Percentiles rank a stretch among this genome's conserved stretches.
Conservation (phyloP, 257 asterid genomes). For the Nicotiana tabacum region DNA sequence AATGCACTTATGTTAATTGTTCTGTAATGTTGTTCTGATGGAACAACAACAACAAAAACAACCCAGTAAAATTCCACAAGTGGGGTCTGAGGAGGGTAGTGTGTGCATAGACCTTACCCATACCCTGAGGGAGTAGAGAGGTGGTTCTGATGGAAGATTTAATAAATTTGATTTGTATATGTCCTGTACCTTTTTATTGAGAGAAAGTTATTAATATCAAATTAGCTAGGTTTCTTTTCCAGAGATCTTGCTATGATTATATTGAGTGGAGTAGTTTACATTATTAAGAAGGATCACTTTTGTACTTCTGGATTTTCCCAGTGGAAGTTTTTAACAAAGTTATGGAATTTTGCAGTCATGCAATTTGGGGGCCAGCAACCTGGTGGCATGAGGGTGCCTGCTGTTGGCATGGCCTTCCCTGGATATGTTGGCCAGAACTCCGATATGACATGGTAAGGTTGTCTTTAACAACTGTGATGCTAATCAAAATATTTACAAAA, state of each 20-base stretch:
- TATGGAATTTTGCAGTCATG: constrained; percentile 52
- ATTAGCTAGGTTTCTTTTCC: too few relatives aligned
- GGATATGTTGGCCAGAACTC: constrained; percentile 86
- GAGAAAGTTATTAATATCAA: too few relatives aligned
- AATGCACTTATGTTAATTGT: too few relatives aligned
- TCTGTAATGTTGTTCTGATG: too few relatives aligned
- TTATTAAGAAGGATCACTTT: not conserved
- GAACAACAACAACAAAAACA: too few relatives aligned
- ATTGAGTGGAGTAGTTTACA: not conserved
- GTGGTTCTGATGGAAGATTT: not conserved
- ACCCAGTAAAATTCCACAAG: too few relatives aligned
- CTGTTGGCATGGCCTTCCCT: constrained; percentile 98
- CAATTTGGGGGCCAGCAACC: constrained; percentile 86
- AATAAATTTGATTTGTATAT: not conserved
- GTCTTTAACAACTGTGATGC: not conserved
- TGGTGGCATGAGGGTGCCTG: constrained; percentile 95
- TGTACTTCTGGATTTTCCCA: not conserved
- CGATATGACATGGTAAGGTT: constrained; percentile 89
- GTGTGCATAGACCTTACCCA: too few relatives aligned
- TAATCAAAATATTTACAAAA: not conserved
- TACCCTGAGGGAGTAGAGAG: too few relatives aligned
- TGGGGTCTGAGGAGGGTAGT: too few relatives aligned
- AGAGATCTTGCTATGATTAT: not conserved
- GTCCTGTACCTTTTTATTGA: not conserved
- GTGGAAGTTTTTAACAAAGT: not conserved